Percentiles rank a stretch among this genome's conserved stretches.
Conservation (phyloP, 1,139 yeast species). For the Blastobotrys illinoisensis region DNA sequence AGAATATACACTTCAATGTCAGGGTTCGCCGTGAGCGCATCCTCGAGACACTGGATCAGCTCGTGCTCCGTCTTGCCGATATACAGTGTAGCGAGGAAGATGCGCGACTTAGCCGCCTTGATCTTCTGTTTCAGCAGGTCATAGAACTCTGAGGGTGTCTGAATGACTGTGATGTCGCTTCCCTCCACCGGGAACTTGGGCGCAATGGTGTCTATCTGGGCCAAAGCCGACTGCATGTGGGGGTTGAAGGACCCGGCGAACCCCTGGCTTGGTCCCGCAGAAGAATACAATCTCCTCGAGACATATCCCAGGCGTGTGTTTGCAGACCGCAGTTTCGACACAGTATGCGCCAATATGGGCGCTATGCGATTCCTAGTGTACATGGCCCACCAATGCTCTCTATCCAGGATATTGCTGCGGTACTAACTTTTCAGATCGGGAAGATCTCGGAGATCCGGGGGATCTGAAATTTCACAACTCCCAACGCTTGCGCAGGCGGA, state of each 20-base stretch:
- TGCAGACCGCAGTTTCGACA: neutral
- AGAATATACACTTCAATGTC: slow-evolving; percentile 64
- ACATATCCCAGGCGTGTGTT: neutral
- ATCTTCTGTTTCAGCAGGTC: slow-evolving; percentile 40
- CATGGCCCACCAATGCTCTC: neutral
- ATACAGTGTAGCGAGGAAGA: slow-evolving; percentile 81
- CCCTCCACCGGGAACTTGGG: slow-evolving; percentile 60
- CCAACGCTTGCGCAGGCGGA: neutral
- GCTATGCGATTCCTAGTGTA: neutral
- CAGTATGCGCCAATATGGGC: neutral
- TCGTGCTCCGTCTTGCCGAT: slow-evolving; percentile 81
- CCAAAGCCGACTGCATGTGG: slow-evolving; percentile 24
- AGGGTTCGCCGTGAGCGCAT: slow-evolving; percentile 54
- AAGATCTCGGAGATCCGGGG: no score
- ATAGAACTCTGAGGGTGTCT: slow-evolving; percentile 68
- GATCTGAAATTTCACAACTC: neutral
- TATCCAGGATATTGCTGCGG: no score
- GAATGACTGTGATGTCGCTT: slow-evolving; percentile 60
- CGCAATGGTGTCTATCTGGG: slow-evolving; percentile 57
- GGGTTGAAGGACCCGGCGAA: slow-evolving; percentile 15
- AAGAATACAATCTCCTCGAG: neutral
- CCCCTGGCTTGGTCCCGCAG: neutral
- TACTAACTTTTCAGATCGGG: no score
- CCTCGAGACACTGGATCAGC: slow-evolving; percentile 34
- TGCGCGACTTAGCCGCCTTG: slow-evolving; percentile 47